These are phyloP conservation scores for Periglandula ipomoeae DNA, from an alignment of 2,329 filamentous ascomycete genomes.

Conservation along the genomic window DNA sequence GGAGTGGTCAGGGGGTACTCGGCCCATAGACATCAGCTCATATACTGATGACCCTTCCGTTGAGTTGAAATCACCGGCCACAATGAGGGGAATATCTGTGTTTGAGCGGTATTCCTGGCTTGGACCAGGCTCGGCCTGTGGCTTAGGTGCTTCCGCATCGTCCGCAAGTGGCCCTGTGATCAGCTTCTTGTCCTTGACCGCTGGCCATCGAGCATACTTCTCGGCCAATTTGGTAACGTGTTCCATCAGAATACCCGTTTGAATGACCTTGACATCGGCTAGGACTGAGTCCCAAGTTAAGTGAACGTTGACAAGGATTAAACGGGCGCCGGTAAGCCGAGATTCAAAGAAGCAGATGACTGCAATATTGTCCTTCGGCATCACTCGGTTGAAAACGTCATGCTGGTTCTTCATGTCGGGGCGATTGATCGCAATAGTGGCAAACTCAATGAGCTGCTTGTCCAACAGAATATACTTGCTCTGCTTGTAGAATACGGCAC, in stretches of 20 bases:
- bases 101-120: constrained; percentile 81
- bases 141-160: constrained; percentile 36
- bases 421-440: constrained; percentile 82
- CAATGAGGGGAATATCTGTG: constrained; percentile 79
- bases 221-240: constrained; percentile 79
- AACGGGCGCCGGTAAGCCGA: constrained; percentile 73
- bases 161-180: constrained; percentile 34
- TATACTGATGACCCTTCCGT: constrained; percentile 81
- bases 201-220: constrained; percentile 69
- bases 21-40: constrained; percentile 76
- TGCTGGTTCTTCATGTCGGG: constrained; percentile 96
- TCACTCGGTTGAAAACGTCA: constrained; percentile 96
- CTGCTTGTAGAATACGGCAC: constrained; percentile 92
- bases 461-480: constrained; percentile 91
- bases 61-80: constrained; percentile 97
- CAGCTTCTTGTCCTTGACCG: constrained; percentile 72
- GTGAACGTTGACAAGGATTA: constrained; percentile 92
- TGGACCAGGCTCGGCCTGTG: constrained; percentile 58
- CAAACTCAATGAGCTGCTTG: constrained; percentile 90
- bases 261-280: constrained; percentile 92
- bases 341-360: constrained; percentile 91
- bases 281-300: constrained; percentile 88
- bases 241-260: constrained; percentile 93
- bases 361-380: constrained; percentile 96
- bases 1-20: constrained; percentile 65